Evolutionary conservation across 2,329 filamentous ascomycete genomes (phyloP), one percentile per base, ranked within the genome.

Genomic region (Onygenales sp.): DNA sequence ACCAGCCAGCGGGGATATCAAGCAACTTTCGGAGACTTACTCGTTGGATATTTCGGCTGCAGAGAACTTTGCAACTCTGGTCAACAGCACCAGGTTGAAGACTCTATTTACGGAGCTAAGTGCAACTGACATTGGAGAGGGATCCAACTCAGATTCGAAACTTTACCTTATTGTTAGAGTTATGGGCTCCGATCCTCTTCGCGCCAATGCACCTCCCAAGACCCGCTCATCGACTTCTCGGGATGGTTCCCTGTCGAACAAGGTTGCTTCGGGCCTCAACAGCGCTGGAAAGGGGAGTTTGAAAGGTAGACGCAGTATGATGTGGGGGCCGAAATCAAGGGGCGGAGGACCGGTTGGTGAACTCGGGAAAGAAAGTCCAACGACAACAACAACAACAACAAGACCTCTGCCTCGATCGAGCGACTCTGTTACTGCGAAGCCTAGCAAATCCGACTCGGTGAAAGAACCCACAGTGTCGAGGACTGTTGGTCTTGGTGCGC

Each of bases 31-130:
- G 2, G 93, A 98, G 69, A 86, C 82, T 49, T 96, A 88, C 69
- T 81, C 82, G 13, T 80, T 95, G 51, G 84, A 91, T 52, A 79
- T 95, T 11, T 85, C 87, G 0, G 75, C 87, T 0, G 85, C 85
- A 33, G 87, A 89, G 53, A 80, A 82, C 17, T 82, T 91, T 57
- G 78, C 83, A 10, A 81, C 80, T 55, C 72, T 88, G 48, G 72
- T 80, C 8, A 80, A 83, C 51, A 81, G 82, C 57, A 79, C 81
- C 21, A 85, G 85, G 63, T 81, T 91, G 65, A 88, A 86, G 64
- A 94, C 90, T 0, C 77, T 98, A 2, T 96, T 97, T 61, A 85
- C 88, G 2, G 90, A 97, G 62, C 74, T 98, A 14, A 88, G 84
- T 40, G 81, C 87, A 0, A 80, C 84, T 48, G 91, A 96, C 62